phyloP scores from a whole-genome alignment of 768 basidiomycete species.

The Tephrocybe sp. region DNA sequence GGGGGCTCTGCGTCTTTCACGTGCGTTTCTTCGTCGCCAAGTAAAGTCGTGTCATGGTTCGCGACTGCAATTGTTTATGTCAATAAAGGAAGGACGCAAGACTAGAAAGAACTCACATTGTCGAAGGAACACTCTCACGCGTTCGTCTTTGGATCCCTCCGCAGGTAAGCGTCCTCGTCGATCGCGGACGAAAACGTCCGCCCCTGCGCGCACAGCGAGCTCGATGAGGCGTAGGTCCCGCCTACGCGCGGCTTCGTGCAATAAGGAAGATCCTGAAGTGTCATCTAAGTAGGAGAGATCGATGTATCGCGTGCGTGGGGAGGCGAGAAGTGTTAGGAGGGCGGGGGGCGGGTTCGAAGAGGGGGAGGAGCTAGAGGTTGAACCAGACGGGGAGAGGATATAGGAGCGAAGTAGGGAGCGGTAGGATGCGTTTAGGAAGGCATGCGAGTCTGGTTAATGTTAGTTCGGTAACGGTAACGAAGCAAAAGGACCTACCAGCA shows the following conservation, averaged over 20 bases:
- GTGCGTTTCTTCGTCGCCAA: slow-evolving; percentile 35
- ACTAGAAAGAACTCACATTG: no score
- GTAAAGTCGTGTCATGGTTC: slow-evolving; percentile 76
- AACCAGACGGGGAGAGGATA: slow-evolving; percentile 69
- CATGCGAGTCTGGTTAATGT: slow-evolving; percentile 47
- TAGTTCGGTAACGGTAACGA: neutral
- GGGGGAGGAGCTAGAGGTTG: no score
- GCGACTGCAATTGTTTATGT: no score
- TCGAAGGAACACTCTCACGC: slow-evolving; percentile 76
- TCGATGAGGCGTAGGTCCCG: slow-evolving; percentile 83
- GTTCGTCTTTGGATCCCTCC: slow-evolving; percentile 66
- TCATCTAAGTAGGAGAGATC: slow-evolving; percentile 84
- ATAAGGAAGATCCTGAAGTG: slow-evolving; percentile 69
- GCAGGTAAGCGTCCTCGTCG: slow-evolving; percentile 66
- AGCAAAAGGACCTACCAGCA: slow-evolving; percentile 55
- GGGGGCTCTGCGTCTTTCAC: slow-evolving; percentile 48
- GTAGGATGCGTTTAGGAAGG: slow-evolving; percentile 72
- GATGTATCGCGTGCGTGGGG: slow-evolving; percentile 66
- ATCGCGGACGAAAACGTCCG: slow-evolving; percentile 87
- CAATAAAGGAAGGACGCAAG: no score
- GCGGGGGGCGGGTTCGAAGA: slow-evolving; percentile 38
- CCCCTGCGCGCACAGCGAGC: slow-evolving; percentile 81
- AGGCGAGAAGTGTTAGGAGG: slow-evolving; percentile 60
- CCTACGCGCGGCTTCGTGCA: slow-evolving; percentile 86
- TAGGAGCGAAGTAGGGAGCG: slow-evolving; percentile 74